Base-by-base conservation (phyloP, 2,329 filamentous ascomycete species). In the Epichloe coenophiala region DNA sequence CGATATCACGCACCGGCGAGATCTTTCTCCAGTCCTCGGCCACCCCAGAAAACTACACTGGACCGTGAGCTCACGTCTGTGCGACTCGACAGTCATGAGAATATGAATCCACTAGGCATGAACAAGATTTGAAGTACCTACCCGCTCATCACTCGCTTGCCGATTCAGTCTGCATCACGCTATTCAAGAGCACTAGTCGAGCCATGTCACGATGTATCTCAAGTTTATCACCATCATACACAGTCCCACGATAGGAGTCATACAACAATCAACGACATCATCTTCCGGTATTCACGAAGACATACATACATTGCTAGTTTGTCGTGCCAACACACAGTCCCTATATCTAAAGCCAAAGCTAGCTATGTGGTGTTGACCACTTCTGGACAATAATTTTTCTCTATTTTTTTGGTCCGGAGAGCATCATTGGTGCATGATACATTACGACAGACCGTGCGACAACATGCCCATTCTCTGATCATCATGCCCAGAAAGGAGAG, bases 11-110 rank as follows among this genome's bases (percentile, higher is more conserved):
- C 74, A 7, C 77, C 77, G 23, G 66, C 68, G 47, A 68, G 73
- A 50, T 80, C 77, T 0, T 80, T 76, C 59, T 80, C 77, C 46
- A 77, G 71, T 56, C 76, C 77, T 4, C 69, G 73, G 27, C 71
- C 74, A 6, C 74, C 76, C 41, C 66, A 64, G 31, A 56, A 58
- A 39, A 55, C 58, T n/a, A 57, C 64, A 6, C 75, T 72, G 70
- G 71, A 76, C 38, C 61, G 67, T 40, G 63, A 63, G 53, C 61
- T 70, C 38, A 68, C 66, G 2, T 72, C 71, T 54, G 64, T 66
- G 41, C 61, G 47, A 43, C 58, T 60, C 56, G 55, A 53, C 38
- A 53, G 59, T 35, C 56, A 67, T 43, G 68, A 71, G 45, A 65
- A 69, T 49, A 71, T 76, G 62, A 76, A 80, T 58, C 76, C 76